phyloP scores from a whole-genome alignment of 163 green algal species.

The Chloromonas sp. region DNA sequence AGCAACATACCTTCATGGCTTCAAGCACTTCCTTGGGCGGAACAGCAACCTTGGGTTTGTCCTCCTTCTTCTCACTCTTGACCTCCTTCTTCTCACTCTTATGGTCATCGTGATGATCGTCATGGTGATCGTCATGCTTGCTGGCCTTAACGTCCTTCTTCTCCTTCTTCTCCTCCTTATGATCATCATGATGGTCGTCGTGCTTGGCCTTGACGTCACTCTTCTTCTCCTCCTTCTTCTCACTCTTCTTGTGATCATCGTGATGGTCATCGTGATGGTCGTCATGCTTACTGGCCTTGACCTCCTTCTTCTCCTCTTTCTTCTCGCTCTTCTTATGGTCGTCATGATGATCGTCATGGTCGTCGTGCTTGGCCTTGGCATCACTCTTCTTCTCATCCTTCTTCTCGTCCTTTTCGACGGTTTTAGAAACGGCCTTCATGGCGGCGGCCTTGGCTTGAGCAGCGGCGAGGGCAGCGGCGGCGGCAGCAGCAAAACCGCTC shows the following conservation, averaged over 20 bases:
- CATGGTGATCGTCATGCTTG: not conserved
- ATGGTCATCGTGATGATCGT: not conserved
- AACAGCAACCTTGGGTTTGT: not conserved
- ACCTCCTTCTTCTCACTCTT: not conserved
- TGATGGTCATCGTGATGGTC: not conserved
- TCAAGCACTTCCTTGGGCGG: not conserved
- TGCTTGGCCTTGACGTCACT: not conserved
- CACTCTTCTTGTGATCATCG: not conserved
- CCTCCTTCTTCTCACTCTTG: not conserved
- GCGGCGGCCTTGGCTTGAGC: not conserved
- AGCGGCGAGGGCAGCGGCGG: not conserved
- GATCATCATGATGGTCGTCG: not conserved
- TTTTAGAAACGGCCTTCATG: not conserved
- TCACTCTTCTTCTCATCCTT: not conserved
- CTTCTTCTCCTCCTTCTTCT: not conserved
- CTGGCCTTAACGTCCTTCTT: not conserved
- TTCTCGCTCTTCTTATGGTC: not conserved
- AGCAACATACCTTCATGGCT: not conserved
- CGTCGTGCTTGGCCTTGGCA: not conserved
- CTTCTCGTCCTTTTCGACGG: no score
- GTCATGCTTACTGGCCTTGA: not conserved
- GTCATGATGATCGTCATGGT: not conserved
- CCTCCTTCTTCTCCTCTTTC: not conserved
- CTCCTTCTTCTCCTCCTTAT: not conserved
- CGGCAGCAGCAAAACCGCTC: not conserved